Evolutionary conservation across 306 rosid genomes (phyloP).

Genomic region (Cyamopsis tetragonoloba): DNA sequence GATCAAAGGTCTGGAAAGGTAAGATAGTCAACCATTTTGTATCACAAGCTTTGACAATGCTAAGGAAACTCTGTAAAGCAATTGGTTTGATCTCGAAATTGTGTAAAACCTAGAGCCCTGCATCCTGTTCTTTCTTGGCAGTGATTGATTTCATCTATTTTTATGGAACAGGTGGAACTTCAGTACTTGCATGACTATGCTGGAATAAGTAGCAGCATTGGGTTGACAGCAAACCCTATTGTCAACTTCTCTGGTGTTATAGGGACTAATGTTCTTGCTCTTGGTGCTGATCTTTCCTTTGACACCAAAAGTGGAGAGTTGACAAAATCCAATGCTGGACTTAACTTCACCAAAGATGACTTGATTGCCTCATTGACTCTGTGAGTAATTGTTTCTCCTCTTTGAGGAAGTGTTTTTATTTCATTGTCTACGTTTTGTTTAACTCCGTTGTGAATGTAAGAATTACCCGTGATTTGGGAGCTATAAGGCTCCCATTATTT

Average conservation of each 20-base stretch:
- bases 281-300: conserved; percentile 80
- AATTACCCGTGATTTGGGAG: too few relatives aligned
- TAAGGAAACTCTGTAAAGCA: neutral
- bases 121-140: neutral
- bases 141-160: neutral
- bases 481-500: too few relatives aligned
- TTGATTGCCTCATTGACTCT: conserved; percentile 68
- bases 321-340: conserved; percentile 69
- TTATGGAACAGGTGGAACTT: conserved; percentile 68
- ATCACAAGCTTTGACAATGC: neutral
- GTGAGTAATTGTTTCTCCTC: conserved; percentile 45
- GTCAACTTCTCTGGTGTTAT: conserved; percentile 82
- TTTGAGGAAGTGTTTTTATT: neutral
- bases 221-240: conserved; percentile 87
- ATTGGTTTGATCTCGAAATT: too few relatives aligned
- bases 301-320: conserved; percentile 70
- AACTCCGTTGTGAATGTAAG: too few relatives aligned
- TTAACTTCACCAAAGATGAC: conserved; percentile 64
- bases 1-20: conserved; percentile 98
- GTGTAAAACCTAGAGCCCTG: neutral
- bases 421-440: neutral
- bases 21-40: conserved; percentile 25
- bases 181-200: conserved; percentile 90
- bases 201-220: conserved; percentile 75
- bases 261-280: conserved; percentile 58